Conservation (phyloP, 495 filamentous ascomycete species). For the Penicillium canariense region DNA sequence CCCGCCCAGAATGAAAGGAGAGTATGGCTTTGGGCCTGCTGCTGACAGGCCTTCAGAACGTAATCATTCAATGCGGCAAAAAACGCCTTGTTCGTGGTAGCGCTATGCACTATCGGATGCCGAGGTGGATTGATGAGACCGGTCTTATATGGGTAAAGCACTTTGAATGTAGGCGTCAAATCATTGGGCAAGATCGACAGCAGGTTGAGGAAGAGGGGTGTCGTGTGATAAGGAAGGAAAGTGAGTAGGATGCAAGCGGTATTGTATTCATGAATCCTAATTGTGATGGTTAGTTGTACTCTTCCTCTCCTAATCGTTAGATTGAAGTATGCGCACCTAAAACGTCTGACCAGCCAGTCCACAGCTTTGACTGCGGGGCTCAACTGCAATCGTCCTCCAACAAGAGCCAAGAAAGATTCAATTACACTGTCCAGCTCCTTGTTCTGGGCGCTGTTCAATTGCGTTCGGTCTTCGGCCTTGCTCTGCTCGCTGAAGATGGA, state of each 20-base stretch:
- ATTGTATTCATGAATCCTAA: slow-evolving; percentile 87
- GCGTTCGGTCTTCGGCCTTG: slow-evolving; percentile 77
- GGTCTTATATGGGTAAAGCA: slow-evolving; percentile 78
- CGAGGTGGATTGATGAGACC: slow-evolving; percentile 72
- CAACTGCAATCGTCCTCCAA: slow-evolving; percentile 71
- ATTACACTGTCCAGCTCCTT: slow-evolving; percentile 72
- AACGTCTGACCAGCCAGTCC: slow-evolving; percentile 91
- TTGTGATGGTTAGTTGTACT: slow-evolving; percentile 28
- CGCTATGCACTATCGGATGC: slow-evolving; percentile 74
- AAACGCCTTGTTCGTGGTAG: slow-evolving; percentile 67
- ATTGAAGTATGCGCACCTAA: slow-evolving; percentile 59
- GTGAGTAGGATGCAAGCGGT: slow-evolving; percentile 74
- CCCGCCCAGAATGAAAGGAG: slow-evolving; percentile 87
- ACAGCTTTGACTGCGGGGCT: slow-evolving; percentile 84
- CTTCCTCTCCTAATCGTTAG: not conserved
- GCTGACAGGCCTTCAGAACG: slow-evolving; percentile 63
- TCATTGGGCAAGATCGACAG: slow-evolving; percentile 76
- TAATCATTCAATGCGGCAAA: slow-evolving; percentile 71
- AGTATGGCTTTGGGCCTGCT: slow-evolving; percentile 67
- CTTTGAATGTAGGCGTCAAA: slow-evolving; percentile 72
- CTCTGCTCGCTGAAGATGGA: slow-evolving; percentile 90
- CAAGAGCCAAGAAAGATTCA: slow-evolving; percentile 75
- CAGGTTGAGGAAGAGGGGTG: slow-evolving; percentile 74
- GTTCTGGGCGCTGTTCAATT: slow-evolving; percentile 81
- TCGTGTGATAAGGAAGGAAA: slow-evolving; percentile 88